Percentiles rank a stretch among this genome's conserved stretches.
phyloP scores from a whole-genome alignment of 1,139 yeast genomes.

The Geotrichum reessii region DNA sequence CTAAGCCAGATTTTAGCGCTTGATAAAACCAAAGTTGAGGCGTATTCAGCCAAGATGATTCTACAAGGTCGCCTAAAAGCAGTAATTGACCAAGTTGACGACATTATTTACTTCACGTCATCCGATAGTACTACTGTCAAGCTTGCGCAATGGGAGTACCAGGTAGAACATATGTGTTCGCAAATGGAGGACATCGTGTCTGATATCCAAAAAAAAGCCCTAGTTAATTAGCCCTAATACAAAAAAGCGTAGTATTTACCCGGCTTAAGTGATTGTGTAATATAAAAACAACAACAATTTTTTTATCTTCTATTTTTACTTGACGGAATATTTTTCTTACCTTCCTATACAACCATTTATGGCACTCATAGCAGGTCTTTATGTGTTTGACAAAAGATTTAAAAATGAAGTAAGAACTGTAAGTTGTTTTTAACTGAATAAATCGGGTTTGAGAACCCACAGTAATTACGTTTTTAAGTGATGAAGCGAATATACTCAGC shows the following conservation, averaged over 20 bases:
- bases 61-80: conserved; percentile 34
- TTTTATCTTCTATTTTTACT: too few relatives aligned
- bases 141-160: conserved; percentile 32
- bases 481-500: conserved; percentile 24
- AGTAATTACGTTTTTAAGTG: conserved; percentile 9
- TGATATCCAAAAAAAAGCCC: conserved; percentile 10
- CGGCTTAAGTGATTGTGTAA: background rate
- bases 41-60: conserved; percentile 35
- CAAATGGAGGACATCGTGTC: conserved; percentile 28
- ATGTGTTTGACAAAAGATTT: background rate
- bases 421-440: background rate
- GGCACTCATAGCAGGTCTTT: background rate
- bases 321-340: too few relatives aligned
- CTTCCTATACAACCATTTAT: background rate
- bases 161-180: conserved; percentile 27
- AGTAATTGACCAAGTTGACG: conserved; percentile 35
- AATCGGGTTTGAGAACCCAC: too few relatives aligned
- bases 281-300: background rate
- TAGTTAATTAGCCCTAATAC: background rate
- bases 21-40: conserved; percentile 30
- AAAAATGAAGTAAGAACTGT: background rate
- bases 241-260: conserved; percentile 5
- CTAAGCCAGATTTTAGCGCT: conserved; percentile 32
- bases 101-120: conserved; percentile 30
- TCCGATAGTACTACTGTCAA: conserved; percentile 16